A percentile compares a stretch with the other conserved stretches of the same genome.
Evolutionary conservation across 2,329 filamentous ascomycete species (phyloP).

Genomic region (Blastomyces gilchristii): DNA sequence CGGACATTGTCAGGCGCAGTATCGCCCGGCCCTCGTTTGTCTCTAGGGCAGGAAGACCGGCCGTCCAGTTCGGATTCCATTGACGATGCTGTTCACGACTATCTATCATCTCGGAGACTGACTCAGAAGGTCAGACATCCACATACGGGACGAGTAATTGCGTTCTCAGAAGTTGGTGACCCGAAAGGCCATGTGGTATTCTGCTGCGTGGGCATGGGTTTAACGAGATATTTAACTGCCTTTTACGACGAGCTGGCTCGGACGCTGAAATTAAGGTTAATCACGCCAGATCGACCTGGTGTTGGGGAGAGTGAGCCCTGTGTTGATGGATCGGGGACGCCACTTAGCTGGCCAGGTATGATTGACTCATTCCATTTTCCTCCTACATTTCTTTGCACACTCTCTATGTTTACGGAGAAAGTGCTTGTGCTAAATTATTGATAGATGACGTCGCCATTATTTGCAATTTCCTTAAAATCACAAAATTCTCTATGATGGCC

Average conservation of each 20-base stretch:
- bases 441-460: constrained; percentile 80
- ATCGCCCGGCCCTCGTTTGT: constrained; percentile 10
- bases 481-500: constrained; percentile 89
- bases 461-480: constrained; percentile 82
- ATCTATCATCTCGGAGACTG: constrained; percentile 69
- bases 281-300: constrained; percentile 87
- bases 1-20: constrained; percentile 27
- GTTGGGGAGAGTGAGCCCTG: constrained; percentile 87
- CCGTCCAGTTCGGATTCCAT: constrained; percentile 75
- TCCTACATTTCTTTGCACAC: not conserved
- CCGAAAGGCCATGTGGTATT: constrained; percentile 85
- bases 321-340: constrained; percentile 69
- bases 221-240: constrained; percentile 89
- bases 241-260: constrained; percentile 94
- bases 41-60: constrained; percentile 30
- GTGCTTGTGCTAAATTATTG: constrained; percentile 31
- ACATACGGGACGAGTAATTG: constrained; percentile 75
- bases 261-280: constrained; percentile 77
- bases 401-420: constrained; percentile 21
- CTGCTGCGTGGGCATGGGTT: constrained; percentile 93
- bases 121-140: constrained; percentile 83
- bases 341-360: constrained; percentile 86
- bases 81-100: constrained; percentile 76
- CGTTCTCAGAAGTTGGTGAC: constrained; percentile 94
- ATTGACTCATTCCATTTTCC: not conserved